Conservation (phyloP, 768 basidiomycete species). For the Suillus subaureus region DNA sequence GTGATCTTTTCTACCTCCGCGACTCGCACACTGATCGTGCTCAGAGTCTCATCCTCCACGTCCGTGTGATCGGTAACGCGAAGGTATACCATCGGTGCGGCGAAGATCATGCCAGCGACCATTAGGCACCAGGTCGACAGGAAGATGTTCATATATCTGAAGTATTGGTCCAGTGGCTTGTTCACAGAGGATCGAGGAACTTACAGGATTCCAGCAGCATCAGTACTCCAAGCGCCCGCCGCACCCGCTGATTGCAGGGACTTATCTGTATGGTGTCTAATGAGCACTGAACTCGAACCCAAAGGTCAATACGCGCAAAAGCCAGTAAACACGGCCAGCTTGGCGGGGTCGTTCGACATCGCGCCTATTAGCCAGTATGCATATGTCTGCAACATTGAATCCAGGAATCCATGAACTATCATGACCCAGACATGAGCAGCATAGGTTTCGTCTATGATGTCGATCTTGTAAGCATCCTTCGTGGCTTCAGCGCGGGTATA, state of each 20-base stretch:
- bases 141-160: conserved; percentile 64
- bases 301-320: conserved; percentile 56
- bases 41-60: conserved; percentile 49
- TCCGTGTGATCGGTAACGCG: conserved; percentile 61
- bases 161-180: conserved; percentile 5
- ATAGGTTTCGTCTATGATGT: conserved; percentile 58
- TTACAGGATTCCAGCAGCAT: conserved; percentile 62
- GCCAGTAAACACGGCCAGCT: conserved; percentile 75
- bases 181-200: conserved; percentile 25
- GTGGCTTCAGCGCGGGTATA: conserved; percentile 58
- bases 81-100: conserved; percentile 67
- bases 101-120: conserved; percentile 58
- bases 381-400: conserved; percentile 79
- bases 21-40: conserved; percentile 21
- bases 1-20: neutral
- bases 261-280: conserved; percentile 45
- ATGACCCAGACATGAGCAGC: conserved; percentile 56
- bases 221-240: conserved; percentile 66
- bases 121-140: conserved; percentile 68
- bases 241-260: conserved; percentile 74
- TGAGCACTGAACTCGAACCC: neutral
- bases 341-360: conserved; percentile 76
- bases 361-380: conserved; percentile 81
- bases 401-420: conserved; percentile 67
- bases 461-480: conserved; percentile 45